phyloP scores from a whole-genome alignment of 768 basidiomycete species.

The Lactarius evosmus region DNA sequence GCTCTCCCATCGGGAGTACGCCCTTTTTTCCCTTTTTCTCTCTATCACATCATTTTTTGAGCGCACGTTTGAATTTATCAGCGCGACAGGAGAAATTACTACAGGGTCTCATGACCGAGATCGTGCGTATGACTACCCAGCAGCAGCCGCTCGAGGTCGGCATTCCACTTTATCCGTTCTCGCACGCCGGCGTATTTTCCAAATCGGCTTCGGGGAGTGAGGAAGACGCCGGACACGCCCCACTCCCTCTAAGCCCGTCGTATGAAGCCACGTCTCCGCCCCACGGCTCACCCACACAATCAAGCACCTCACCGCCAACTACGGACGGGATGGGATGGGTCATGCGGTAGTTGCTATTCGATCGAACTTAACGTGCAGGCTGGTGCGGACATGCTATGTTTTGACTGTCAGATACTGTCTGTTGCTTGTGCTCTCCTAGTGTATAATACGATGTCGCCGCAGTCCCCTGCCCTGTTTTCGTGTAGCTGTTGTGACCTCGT shows the following conservation, averaged over 20 bases:
- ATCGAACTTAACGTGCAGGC: background rate
- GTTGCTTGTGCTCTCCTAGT: background rate
- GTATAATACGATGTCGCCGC: background rate
- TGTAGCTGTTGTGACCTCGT: background rate
- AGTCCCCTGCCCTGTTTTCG: background rate
- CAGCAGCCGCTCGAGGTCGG: constrained; percentile 77
- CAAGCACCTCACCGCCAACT: constrained; percentile 28
- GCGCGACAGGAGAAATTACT: constrained; percentile 81
- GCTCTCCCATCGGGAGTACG: constrained; percentile 82
- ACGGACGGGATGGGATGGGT: constrained; percentile 16
- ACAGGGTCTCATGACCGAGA: constrained; percentile 82
- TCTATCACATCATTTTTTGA: background rate
- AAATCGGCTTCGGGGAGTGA: constrained; percentile 41
- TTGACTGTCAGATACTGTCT: background rate
- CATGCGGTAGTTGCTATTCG: constrained; percentile 9
- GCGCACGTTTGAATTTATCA: constrained; percentile 32
- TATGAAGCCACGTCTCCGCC: constrained; percentile 32
- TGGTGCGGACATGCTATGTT: too few relatives aligned
- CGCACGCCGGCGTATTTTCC: constrained; percentile 60
- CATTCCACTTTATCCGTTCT: constrained; percentile 78
- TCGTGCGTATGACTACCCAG: constrained; percentile 77
- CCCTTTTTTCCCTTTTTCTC: constrained; percentile 22
- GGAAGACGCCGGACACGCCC: constrained; percentile 34
- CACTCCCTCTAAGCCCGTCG: constrained; percentile 40
- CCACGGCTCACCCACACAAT: constrained; percentile 21